Evolutionary conservation across 352 stramenopile genomes (phyloP), one percentile per base, ranked within the genome.

Genomic region (Globisporangium abappressorium): DNA sequence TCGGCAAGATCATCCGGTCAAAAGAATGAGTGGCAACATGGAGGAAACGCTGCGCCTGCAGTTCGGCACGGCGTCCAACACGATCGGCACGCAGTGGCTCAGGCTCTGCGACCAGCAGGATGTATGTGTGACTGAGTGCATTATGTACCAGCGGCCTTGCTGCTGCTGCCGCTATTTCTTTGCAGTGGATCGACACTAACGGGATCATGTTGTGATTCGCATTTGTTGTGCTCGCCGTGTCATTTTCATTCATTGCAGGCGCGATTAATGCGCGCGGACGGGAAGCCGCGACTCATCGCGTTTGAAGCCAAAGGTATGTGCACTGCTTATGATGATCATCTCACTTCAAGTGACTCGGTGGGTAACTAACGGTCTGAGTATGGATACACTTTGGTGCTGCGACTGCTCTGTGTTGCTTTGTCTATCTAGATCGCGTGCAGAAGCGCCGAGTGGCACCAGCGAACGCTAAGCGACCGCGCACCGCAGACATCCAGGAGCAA

Each of bases 261-360:
- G n/a, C 26, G 70, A 22, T 66, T 84, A 11, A 68, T 70, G 53
- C 63, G 73, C 33, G 61, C 59, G 7, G 71, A 82, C 71, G 77
- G 77, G 53, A 74, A 30, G 49, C 81, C 76, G 9, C 81, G 87
- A 1, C 28, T 92, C 15, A 57, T 94, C 34, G 80, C 81, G 7
- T 94, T 94, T 49, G 85, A 94, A 73, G 85, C 85, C 0, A 94
- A 92, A 87, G 82, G 84, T 74, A 59, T 12, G 70, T 28, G 15
- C 38, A 6, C 24, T 60, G 14, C 46, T 2, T 46, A 1, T 47
- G 20, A 4, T 55, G 24, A 4, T 20, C 15, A 15, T 9, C 6
- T 57, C 22, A 9, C 26, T 59, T n/a, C 14, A 7, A 18, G n/a
- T n/a, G 22, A 28, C 24, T 7, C 22, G 4, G 30, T 33, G 28